These are phyloP conservation scores for Benincasa hispida DNA, from an alignment of 306 rosid genomes.

Conservation along the genomic window DNA sequence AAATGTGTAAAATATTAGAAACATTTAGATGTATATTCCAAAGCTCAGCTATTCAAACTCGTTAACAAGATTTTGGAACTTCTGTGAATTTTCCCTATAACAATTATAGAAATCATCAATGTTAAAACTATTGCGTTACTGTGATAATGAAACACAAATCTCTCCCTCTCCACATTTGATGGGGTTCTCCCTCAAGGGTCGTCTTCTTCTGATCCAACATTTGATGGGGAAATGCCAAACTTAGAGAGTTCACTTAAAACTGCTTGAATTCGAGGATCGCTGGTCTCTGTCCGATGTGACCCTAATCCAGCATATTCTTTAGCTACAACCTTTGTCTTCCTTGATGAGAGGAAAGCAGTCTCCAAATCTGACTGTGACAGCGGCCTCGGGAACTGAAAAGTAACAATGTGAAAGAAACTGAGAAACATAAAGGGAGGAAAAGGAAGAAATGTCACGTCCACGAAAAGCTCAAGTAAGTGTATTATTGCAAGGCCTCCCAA, in stretches of 20 bases:
- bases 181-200: not conserved
- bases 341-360: constrained; percentile 52
- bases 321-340: constrained; percentile 78
- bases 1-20: not conserved
- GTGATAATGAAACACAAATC: not conserved
- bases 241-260: constrained; percentile 63
- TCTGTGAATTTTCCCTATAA: not conserved
- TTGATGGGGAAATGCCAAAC: constrained; percentile 41
- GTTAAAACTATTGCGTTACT: not conserved
- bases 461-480: not conserved
- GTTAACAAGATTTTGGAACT: not conserved
- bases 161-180: no score
- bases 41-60: not conserved
- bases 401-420: not conserved
- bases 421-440: not conserved
- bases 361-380: constrained; percentile 62
- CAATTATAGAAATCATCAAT: constrained; percentile 1
- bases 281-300: constrained; percentile 30
- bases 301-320: constrained; percentile 50
- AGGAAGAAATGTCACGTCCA: not conserved
- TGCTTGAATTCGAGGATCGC: constrained; percentile 55
- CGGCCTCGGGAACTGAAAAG: constrained; percentile 59
- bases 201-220: constrained; percentile 2
- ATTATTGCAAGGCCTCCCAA: not conserved
- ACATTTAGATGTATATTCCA: not conserved